phyloP scores from a whole-genome alignment of 2,329 filamentous ascomycete species.

The Monilinia aucupariae region DNA sequence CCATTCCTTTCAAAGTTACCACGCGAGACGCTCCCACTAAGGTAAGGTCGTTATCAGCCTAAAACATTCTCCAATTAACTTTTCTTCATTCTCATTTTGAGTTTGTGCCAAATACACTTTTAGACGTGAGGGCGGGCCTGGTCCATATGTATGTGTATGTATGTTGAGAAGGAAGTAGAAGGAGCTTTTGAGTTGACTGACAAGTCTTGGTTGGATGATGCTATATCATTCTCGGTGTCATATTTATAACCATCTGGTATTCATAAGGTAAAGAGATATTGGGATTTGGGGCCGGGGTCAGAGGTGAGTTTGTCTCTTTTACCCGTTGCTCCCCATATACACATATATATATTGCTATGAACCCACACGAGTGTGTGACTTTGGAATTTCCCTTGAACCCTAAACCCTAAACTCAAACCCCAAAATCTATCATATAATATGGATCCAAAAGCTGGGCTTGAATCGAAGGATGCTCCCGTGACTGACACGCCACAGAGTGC shows the following conservation, averaged over 20 bases:
- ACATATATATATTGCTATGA: not conserved
- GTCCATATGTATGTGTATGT: not conserved
- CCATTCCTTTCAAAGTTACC: not conserved
- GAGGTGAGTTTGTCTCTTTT: not conserved
- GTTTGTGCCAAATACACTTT: not conserved
- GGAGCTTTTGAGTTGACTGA: not conserved
- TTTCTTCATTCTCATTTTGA: not conserved
- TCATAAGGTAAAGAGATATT: not conserved
- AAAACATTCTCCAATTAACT: not conserved
- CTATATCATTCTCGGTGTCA: not conserved
- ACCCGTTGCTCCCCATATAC: not conserved
- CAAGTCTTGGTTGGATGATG: not conserved
- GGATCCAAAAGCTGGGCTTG: slow-evolving; percentile 1
- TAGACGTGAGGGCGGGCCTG: not conserved
- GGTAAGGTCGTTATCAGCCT: not conserved
- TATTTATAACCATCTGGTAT: not conserved
- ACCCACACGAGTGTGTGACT: slow-evolving; percentile 13
- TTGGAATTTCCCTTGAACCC: not conserved
- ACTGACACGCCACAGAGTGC: not conserved
- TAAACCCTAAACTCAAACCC: not conserved
- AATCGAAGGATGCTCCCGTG: not conserved
- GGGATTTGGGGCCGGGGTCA: not conserved
- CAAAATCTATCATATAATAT: not conserved
- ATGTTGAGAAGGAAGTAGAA: not conserved
- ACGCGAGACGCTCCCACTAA: not conserved